These are phyloP conservation scores for Anthracocystis walkeri DNA, from an alignment of 1,284 basidiomycete genomes.

Conservation along the genomic window DNA sequence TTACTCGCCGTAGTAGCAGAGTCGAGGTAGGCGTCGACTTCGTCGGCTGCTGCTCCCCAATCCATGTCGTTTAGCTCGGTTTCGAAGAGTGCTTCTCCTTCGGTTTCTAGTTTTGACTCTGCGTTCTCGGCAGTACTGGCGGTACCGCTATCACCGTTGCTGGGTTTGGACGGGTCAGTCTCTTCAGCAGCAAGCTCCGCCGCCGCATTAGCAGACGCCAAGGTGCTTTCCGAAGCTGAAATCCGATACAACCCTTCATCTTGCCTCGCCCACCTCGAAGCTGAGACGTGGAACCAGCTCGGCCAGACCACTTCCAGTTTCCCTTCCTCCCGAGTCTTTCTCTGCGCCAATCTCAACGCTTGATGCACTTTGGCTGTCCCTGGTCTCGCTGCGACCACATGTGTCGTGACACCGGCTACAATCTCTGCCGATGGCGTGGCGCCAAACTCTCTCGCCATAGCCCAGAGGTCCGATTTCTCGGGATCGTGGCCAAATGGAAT, in stretches of 20 bases:
- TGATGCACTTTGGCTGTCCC: conserved; percentile 90
- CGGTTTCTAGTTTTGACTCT: background rate
- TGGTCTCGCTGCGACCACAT: conserved; percentile 81
- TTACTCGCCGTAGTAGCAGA: conserved; percentile 55
- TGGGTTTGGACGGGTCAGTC: background rate
- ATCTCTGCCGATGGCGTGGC: conserved; percentile 82
- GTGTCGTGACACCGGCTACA: conserved; percentile 77
- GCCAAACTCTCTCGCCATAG: conserved; percentile 86
- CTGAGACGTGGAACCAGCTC: conserved; percentile 86
- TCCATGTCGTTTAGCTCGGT: conserved; percentile 60
- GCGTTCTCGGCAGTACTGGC: background rate
- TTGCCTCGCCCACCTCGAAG: conserved; percentile 82
- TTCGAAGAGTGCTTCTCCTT: conserved; percentile 34
- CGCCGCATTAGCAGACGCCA: conserved; percentile 16
- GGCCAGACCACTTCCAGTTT: conserved; percentile 83
- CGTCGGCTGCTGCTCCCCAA: conserved; percentile 84
- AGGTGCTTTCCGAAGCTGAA: conserved; percentile 14
- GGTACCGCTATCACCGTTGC: background rate
- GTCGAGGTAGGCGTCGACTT: conserved; percentile 83
- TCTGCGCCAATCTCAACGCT: conserved; percentile 71
- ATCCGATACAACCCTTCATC: conserved; percentile 78
- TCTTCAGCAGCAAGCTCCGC: background rate
- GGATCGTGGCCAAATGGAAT: conserved; percentile 86
- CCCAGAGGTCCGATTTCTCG: conserved; percentile 87
- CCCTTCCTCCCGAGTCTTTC: conserved; percentile 71